A percentile compares a stretch with the other conserved stretches of the same genome.
phyloP scores from a whole-genome alignment of 192 early-diverging fungal species.

The Coemansia pectinata region DNA sequence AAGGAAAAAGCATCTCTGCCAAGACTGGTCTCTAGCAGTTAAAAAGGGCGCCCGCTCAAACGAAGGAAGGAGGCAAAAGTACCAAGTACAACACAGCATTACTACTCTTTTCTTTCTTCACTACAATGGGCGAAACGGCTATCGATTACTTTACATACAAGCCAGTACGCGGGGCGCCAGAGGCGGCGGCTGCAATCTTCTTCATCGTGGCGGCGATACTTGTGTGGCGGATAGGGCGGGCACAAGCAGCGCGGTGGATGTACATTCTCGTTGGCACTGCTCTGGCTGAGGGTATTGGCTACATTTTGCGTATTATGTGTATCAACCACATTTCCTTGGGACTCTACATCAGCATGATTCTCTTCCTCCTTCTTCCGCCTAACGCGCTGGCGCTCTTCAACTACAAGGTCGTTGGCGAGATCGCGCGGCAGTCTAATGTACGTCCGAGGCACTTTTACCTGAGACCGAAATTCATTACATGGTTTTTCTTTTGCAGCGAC shows the following conservation, averaged over 20 bases:
- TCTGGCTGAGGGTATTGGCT: constrained; percentile 42
- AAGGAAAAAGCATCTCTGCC: not conserved
- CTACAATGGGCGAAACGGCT: constrained; percentile 1
- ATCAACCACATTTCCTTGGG: constrained; percentile 39
- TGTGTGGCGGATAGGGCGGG: constrained; percentile 8
- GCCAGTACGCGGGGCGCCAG: constrained; percentile 38
- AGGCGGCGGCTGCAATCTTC: constrained; percentile 22
- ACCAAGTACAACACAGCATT: not conserved
- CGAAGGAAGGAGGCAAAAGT: not conserved
- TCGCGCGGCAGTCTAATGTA: constrained; percentile 21
- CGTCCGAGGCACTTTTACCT: constrained; percentile 19
- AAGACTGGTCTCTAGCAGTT: not conserved
- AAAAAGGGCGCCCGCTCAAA: not conserved
- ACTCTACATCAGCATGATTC: constrained; percentile 31
- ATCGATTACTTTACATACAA: constrained; percentile 33
- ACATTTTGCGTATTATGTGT: constrained; percentile 37
- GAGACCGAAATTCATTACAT: constrained; percentile 42
- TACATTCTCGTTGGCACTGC: constrained; percentile 43
- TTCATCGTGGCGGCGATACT: not conserved
- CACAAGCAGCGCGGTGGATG: constrained; percentile 23
- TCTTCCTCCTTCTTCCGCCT: constrained; percentile 52
- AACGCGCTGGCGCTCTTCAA: constrained; percentile 55
- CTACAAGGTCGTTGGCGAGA: constrained; percentile 50
- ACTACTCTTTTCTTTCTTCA: not conserved
- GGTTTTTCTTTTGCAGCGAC: constrained; percentile 57